Percentiles rank a stretch among this genome's conserved stretches.
Evolutionary conservation across 1,284 basidiomycete species (phyloP).

Genomic region (Ceratobasidium papillatum): DNA sequence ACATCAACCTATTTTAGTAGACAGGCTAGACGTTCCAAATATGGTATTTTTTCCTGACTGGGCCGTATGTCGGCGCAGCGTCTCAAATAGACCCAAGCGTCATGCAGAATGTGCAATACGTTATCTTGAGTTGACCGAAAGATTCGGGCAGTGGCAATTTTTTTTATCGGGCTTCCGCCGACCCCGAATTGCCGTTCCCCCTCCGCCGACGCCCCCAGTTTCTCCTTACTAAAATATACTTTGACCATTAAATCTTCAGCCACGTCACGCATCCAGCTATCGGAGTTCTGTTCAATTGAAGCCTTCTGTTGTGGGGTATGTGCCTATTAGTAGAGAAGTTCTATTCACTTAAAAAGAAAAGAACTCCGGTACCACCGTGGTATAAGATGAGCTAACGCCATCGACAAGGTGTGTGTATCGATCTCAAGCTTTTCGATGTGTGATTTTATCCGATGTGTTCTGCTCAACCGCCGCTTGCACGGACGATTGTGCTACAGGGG

Average conservation of each 20-base stretch:
- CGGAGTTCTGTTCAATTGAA: background rate
- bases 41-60: background rate
- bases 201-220: conserved; percentile 6
- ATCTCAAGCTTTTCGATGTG: background rate
- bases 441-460: background rate
- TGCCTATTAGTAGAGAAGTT: background rate
- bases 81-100: background rate
- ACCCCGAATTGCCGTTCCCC: background rate
- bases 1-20: too few species aligned
- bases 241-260: background rate
- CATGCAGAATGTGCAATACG: too few species aligned
- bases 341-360: conserved; percentile 4
- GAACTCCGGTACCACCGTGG: conserved; percentile 10
- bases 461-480: background rate
- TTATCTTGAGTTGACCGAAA: too few species aligned
- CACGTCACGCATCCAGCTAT: background rate
- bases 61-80: background rate
- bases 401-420: conserved; percentile 68
- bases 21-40: background rate
- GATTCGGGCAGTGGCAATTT: background rate
- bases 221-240: background rate
- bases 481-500: background rate
- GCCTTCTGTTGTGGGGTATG: background rate
- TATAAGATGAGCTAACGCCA: conserved; percentile 57
- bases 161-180: background rate